Evolutionary conservation across 768 basidiomycete genomes (phyloP), one percentile per base, ranked within the genome.

Genomic region (Leucocoprinus birnbaumii): DNA sequence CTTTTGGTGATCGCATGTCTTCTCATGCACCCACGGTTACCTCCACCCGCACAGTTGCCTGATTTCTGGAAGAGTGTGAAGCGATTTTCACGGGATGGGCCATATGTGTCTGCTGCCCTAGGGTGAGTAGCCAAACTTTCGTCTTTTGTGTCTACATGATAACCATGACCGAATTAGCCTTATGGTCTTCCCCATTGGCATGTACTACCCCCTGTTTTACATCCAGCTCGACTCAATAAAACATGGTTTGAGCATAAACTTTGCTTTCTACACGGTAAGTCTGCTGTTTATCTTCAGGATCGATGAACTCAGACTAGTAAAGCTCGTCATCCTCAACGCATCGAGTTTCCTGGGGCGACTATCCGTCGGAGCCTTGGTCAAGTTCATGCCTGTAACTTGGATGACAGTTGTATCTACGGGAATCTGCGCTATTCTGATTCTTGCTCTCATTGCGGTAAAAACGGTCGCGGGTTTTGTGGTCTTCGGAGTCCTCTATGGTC

Each of bases 221-320:
- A 53, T 77, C 7, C 77, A 78, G 50, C 59, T 76, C 9, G 68
- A 72, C 53, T 63, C 75, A 1, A 52, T 67, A 38, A 46, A 62
- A 27, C 73, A 73, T 45, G 66, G 69, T 1, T 58, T 71, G 25
- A 56, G 63, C 25, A 47, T 61, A 10, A 66, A 61, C 5, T 69
- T 78, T 26, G 66, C 74, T 2, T 76, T 78, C 51, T 77, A 78
- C 48, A 65, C 73, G 21, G 77, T 76, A 45, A 25, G 59, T 53
- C n/a, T 24, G n/a, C 19, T 44, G 19, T 18, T 14, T 4, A 26
- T 14, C 13, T 1, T 13, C 13, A 19, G n/a, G 10, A 14, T 2
- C 24, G 11, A 11, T 25, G 38, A 2, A 53, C 34, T 31, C n/a
- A 11, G 48, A 22, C 37, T 21, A 14, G 11, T n/a, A 34, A 22